Percentiles rank a stretch among this genome's conserved stretches.
Evolutionary conservation across 2,329 filamentous ascomycete genomes (phyloP).

Genomic region (Pezicula radicicola): DNA sequence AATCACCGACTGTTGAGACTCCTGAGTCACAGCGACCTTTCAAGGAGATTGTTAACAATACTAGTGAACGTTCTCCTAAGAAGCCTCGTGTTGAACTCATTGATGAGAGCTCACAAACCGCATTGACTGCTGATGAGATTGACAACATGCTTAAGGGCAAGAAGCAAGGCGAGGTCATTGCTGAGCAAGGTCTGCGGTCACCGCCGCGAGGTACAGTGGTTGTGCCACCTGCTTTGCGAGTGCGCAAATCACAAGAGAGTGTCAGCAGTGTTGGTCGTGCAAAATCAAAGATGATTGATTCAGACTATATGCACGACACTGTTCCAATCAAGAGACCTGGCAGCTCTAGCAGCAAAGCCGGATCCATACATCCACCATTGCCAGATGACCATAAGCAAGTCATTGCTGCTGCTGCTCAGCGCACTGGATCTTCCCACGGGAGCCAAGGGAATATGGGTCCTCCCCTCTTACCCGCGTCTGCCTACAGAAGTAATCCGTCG

Average conservation of each 20-base stretch:
- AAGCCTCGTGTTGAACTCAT: constrained; percentile 43
- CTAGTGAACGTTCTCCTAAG: constrained; percentile 36
- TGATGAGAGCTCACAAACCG: constrained; percentile 79
- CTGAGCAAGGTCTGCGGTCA: constrained; percentile 20
- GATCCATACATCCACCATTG: constrained; percentile 64
- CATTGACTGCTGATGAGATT: constrained; percentile 77
- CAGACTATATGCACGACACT: constrained; percentile 34
- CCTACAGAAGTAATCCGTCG: constrained; percentile 35
- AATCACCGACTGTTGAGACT: constrained; percentile 46
- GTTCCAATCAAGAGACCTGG: constrained; percentile 53
- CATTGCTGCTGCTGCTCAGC: constrained; percentile 73
- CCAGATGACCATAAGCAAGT: constrained; percentile 79
- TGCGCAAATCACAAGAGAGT: constrained; percentile 48
- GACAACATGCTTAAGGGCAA: constrained; percentile 69
- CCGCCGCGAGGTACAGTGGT: constrained; percentile 23
- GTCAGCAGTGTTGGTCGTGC: constrained; percentile 39
- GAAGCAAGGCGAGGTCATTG: constrained; percentile 21
- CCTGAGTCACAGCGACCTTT: constrained; percentile 57
- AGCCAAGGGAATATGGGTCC: constrained; percentile 68
- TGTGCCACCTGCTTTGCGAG: constrained; percentile 36
- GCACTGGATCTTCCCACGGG: constrained; percentile 43
- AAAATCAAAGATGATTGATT: constrained; percentile 32
- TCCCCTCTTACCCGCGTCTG: constrained; percentile 78
- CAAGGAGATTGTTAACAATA: constrained; percentile 61
- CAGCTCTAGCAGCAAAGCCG: constrained; percentile 67